Conservation (phyloP, 257 asterid genomes). For the Rauvolfia tetraphylla region DNA sequence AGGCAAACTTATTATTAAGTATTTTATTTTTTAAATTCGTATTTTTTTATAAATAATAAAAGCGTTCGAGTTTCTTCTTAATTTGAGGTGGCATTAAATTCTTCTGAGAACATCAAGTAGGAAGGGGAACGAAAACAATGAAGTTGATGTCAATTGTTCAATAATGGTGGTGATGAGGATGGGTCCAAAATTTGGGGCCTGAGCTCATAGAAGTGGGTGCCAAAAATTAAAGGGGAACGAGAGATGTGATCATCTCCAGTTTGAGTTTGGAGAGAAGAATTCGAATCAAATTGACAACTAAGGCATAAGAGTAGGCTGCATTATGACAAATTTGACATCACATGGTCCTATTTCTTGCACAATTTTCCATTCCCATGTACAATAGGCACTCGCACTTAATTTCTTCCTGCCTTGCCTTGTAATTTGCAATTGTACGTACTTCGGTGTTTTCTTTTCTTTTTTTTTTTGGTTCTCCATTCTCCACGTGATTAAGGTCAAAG, state of each 20-base stretch:
- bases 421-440: conserved; percentile 3
- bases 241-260: background rate
- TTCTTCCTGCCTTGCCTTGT: conserved; percentile 6
- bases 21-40: too few relatives aligned
- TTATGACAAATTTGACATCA: conserved; percentile 19
- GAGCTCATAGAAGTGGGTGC: conserved; percentile 20
- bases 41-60: too few relatives aligned
- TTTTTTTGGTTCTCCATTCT: conserved; percentile 1
- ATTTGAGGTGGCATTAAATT: background rate
- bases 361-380: conserved; percentile 11
- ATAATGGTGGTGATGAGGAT: conserved; percentile 3
- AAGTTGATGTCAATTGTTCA: background rate
- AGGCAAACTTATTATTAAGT: too few relatives aligned
- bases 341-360: conserved; percentile 13
- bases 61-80: too few relatives aligned
- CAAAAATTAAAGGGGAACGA: background rate
- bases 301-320: background rate
- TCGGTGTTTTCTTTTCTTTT: background rate
- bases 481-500: conserved; percentile 35
- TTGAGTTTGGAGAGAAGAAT: background rate
- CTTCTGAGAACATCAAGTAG: background rate
- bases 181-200: conserved; percentile 17
- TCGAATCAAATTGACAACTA: conserved; percentile 8
- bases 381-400: conserved; percentile 3
- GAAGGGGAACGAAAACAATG: background rate